Evolutionary conservation across 2,329 filamentous ascomycete species (phyloP), one percentile per base, ranked within the genome.

Genomic region (Knoxdaviesia proteae): DNA sequence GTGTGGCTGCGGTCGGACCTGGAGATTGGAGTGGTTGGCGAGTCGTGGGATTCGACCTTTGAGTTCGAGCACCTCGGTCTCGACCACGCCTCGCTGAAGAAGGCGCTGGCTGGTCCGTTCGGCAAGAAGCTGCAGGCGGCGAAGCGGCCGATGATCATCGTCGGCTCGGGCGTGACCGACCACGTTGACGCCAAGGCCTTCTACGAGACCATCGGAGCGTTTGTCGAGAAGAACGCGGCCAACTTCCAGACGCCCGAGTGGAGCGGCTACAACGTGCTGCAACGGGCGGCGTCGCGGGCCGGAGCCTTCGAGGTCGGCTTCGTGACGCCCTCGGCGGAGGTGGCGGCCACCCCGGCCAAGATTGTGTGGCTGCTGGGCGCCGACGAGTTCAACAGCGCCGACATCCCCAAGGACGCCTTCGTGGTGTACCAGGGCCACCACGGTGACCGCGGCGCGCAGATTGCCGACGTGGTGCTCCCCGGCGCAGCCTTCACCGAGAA

Each of bases 371-470:
- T 98, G 42, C 77, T 98, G 42, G 90, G 87, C 51, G 90, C 90
- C 32, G 90, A 98, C 58, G 90, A 98, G 65, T 71, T 96, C 56
- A 70, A 71, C 49, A 75, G 83, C 51, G 71, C 74, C 46, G 86
- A 94, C 52, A 83, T 98, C 45, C 90, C 90, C 53, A 93, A 90
- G 69, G 82, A 90, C 50, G 87, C 90, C 8, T 98, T 96, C 57
- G 79, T 98, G 48, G 74, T 98, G 54, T 98, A 98, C 68, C 90
- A 98, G 63, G 90, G 90, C 49, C 90, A 98, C 61, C 90, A 98
- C 61, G 90, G 90, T 62, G 90, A 98, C 64, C 74, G 74, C 42
- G 90, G 88, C 49, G 90, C 90, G 44, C 80, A 92, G 62, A 74
- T 94, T 47, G 90, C 90, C 40, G 88, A 98, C 54, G 75, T 98